Percentiles rank a stretch among this genome's conserved stretches.
These are phyloP conservation scores for Breviolum minutum DNA, from an alignment of 73 alveolate genomes.

Conservation along the genomic window DNA sequence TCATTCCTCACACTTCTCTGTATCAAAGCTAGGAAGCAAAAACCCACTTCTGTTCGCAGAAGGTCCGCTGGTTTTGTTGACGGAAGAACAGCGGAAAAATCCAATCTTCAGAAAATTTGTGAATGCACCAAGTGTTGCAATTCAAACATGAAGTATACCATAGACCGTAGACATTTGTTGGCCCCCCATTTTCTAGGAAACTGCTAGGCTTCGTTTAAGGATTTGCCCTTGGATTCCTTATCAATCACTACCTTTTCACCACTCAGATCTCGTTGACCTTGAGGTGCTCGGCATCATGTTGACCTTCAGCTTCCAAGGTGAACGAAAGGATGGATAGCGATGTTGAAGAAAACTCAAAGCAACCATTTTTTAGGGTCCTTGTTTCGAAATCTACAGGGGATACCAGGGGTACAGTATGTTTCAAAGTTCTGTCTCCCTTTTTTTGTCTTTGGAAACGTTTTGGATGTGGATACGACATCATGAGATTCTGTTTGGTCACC, in stretches of 20 bases:
- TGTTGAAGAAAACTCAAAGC: not conserved
- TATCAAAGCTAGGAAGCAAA: too few species aligned
- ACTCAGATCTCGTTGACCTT: not conserved
- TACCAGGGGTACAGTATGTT: not conserved
- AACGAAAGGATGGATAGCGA: not conserved
- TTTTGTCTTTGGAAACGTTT: not conserved
- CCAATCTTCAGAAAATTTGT: not conserved
- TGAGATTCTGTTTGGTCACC: not conserved
- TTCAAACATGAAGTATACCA: too few species aligned
- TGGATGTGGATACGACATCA: too few species aligned
- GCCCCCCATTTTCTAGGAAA: not conserved
- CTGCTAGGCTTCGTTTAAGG: not conserved
- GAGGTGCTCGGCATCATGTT: constrained; percentile 6
- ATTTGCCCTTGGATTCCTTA: too few species aligned
- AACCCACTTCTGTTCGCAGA: too few species aligned
- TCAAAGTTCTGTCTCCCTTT: not conserved
- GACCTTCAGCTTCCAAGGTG: constrained; percentile 25
- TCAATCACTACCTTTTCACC: too few species aligned
- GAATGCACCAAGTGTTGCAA: not conserved
- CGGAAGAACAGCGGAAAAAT: too few species aligned
- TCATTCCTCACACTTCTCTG: too few species aligned
- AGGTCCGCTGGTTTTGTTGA: too few species aligned
- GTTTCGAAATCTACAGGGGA: too few species aligned
- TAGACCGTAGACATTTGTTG: not conserved
- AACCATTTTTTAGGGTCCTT: too few species aligned